These are phyloP conservation scores for Lolium perenne DNA, from an alignment of 176 grass and related monocot species.

Conservation along the genomic window DNA sequence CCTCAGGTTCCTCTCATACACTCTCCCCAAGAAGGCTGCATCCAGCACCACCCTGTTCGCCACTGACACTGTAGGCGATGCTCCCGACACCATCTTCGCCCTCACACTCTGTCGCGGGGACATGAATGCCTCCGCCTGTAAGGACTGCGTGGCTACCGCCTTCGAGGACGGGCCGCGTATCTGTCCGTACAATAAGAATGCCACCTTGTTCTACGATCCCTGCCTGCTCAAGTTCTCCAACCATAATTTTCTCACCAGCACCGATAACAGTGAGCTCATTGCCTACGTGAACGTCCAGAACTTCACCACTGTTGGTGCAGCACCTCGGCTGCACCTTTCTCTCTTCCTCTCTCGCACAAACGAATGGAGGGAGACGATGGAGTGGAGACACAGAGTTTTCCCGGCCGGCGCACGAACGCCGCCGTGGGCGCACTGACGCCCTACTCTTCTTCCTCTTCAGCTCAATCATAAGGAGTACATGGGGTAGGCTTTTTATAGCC, in stretches of 20 bases:
- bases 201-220: constrained; percentile 13
- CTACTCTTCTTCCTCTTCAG: too few relatives aligned
- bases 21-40: constrained; percentile 22
- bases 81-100: constrained; percentile 7
- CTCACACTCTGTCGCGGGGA: constrained; percentile 61
- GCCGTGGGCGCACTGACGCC: too few relatives aligned
- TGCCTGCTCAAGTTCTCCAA: constrained; percentile 59
- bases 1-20: constrained; percentile 42
- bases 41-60: constrained; percentile 32
- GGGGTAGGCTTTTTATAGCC: too few relatives aligned
- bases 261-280: too few relatives aligned
- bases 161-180: background rate
- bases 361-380: too few relatives aligned
- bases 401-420: too few relatives aligned
- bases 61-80: background rate
- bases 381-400: too few relatives aligned
- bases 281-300: background rate
- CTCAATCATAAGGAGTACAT: too few relatives aligned
- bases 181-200: constrained; percentile 24
- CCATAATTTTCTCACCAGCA: constrained; percentile 25
- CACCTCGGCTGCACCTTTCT: too few relatives aligned
- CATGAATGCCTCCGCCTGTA: background rate
- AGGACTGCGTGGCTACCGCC: constrained; percentile 10
- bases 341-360: too few relatives aligned
- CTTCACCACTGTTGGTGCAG: background rate